Conservation (phyloP, 2,329 filamentous ascomycete species). For the Ophiostoma populinum region DNA sequence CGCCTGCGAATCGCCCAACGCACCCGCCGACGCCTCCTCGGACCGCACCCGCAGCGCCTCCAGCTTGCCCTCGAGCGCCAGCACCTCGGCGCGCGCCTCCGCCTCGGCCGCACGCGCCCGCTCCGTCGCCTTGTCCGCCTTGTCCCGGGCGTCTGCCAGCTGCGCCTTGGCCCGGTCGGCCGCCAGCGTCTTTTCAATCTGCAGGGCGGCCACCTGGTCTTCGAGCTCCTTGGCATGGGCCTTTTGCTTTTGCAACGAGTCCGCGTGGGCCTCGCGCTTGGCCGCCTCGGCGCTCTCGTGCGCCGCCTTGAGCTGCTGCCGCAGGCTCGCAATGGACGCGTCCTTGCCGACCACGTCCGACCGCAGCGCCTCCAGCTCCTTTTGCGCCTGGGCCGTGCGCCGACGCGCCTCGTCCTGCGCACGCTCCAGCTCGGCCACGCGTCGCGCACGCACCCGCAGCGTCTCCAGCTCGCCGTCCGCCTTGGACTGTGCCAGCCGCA, state of each 20-base stretch:
- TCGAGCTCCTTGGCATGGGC: slow-evolving; percentile 33
- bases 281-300: slow-evolving; percentile 48
- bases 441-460: slow-evolving; percentile 29
- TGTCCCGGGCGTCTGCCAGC: slow-evolving; percentile 54
- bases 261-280: slow-evolving; percentile 47
- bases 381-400: slow-evolving; percentile 39
- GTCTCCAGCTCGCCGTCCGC: slow-evolving; percentile 31
- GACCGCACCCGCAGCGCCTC: slow-evolving; percentile 71
- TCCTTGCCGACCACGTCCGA: slow-evolving; percentile 47
- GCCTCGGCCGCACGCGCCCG: slow-evolving; percentile 49
- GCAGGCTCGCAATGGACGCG: slow-evolving; percentile 48
- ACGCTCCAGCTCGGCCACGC: slow-evolving; percentile 38
- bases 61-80: slow-evolving; percentile 72
- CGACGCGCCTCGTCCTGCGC: slow-evolving; percentile 33
- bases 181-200: slow-evolving; percentile 61
- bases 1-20: slow-evolving; percentile 65
- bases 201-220: slow-evolving; percentile 43
- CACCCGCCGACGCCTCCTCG: slow-evolving; percentile 76
- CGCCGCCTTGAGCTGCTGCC: slow-evolving; percentile 50
- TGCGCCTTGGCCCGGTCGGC: slow-evolving; percentile 50
- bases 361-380: slow-evolving; percentile 32
- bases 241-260: slow-evolving; percentile 50
- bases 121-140: slow-evolving; percentile 55
- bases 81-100: slow-evolving; percentile 62
- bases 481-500: slow-evolving; percentile 42